Base-by-base conservation (phyloP, 2,329 filamentous ascomycete genomes). In the Neurospora crassa region DNA sequence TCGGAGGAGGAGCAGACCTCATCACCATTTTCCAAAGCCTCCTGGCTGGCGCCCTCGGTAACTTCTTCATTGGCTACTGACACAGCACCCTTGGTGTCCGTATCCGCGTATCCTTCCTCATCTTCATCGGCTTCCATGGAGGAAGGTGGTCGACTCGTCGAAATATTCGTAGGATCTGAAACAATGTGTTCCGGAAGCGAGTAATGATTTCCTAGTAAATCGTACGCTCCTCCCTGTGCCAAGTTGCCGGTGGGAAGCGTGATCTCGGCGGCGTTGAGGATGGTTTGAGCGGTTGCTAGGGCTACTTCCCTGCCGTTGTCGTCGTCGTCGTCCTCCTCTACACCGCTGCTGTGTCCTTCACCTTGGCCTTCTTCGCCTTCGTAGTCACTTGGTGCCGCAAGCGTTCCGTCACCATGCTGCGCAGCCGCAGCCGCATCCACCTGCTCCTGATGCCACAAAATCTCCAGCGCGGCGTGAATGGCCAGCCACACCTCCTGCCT, bases 401-500 rank as follows among this genome's bases (percentile, higher is more conserved):
- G 53, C 29, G 53, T 63, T 11, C 53, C 53, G 3, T 53, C 70
- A 11, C 73, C 70, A 12, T 73, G 72, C 20, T 73, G 71, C 0
- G 69, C 73, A 11, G 72, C 73, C 5, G 72, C 73, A 34, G 87
- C 85, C 0, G 85, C 83, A 12, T 85, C 84, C 2, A 34, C 29
- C 16, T 63, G 53, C 7, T 29, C 53, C 6, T 63, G 53, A 37
- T 63, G 53, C 82, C 91, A 91, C 73, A 97, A 79, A 7, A 92
- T 82, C 73, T 91, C 87, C 20, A 93, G 84, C 0, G 90, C 91
- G 1, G 89, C 83, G 67, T 86, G 86, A 16, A 97, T 80, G 0
- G 92, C 90, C 75, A 88, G 88, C 95, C 95, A 98, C 37, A 96
- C 87, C 80, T 97, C 92, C 5, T 86, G 77, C 4, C 89, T 86